These are phyloP conservation scores for Trichoderma arundinaceum DNA, from an alignment of 2,329 filamentous ascomycete genomes.

Conservation along the genomic window DNA sequence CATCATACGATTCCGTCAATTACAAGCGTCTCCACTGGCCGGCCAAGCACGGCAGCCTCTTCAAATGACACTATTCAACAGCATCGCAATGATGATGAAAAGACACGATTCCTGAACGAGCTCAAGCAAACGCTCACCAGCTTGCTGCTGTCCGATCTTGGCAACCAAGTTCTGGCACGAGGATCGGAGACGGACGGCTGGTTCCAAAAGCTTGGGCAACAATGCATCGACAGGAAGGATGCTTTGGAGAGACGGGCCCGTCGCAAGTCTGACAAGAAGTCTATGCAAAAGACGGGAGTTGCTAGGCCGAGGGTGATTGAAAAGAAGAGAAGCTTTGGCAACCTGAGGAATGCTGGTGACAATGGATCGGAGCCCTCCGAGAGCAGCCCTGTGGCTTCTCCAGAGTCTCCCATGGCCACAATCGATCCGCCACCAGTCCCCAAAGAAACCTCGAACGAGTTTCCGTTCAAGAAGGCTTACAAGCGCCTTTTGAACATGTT, in stretches of 20 bases:
- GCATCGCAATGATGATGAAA: conserved; percentile 63
- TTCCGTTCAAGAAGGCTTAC: conserved; percentile 83
- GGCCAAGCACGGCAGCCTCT: conserved; percentile 63
- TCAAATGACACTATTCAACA: conserved; percentile 32
- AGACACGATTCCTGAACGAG: conserved; percentile 76
- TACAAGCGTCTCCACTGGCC: conserved; percentile 55
- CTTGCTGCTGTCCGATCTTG: conserved; percentile 85
- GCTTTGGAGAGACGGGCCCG: conserved; percentile 57
- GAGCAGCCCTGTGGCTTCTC: conserved; percentile 46
- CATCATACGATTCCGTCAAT: conserved; percentile 52
- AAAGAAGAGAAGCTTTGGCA: conserved; percentile 72
- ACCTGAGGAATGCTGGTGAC: conserved; percentile 61
- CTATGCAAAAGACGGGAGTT: conserved; percentile 52
- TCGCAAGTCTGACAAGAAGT: conserved; percentile 48
- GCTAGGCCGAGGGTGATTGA: conserved; percentile 60
- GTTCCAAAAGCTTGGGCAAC: conserved; percentile 73
- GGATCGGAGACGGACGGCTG: conserved; percentile 93
- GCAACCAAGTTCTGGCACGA: conserved; percentile 80
- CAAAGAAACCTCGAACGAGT: conserved; percentile 55
- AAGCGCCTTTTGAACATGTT: conserved; percentile 82
- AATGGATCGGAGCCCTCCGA: conserved; percentile 48
- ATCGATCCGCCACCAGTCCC: conserved; percentile 33
- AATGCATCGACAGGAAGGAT: conserved; percentile 68
- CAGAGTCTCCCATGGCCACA: conserved; percentile 46
- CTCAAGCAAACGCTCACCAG: conserved; percentile 81